Base-by-base conservation (phyloP, 1,139 yeast genomes). In the Zygosaccharomyces sapae region DNA sequence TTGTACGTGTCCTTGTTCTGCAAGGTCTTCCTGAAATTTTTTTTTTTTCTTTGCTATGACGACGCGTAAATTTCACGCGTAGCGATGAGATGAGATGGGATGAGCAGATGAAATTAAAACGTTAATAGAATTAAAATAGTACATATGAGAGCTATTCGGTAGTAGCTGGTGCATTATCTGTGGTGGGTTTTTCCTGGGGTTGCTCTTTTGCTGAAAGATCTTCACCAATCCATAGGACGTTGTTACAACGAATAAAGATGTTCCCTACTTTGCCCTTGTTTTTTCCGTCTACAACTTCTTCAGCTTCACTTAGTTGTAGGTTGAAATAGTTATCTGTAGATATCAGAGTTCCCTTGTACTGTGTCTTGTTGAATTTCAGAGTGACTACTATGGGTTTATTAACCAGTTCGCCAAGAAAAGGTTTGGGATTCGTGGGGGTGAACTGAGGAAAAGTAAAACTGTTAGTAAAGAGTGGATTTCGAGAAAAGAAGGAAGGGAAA, bases 301-400 rank as follows among this genome's bases (percentile, higher is more conserved):
- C 77, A 1, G 95, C 83, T 33, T 81, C 77, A 36, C 77, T 81
- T 36, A 92, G 71, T 62, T 88, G 90, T 34, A 92, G 58, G 61
- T 92, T 94, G 94, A 92, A 92, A 69, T 92, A 94, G 58, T 88
- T 87, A 65, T 92, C 99, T 25, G 88, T 85, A 1, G 96, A 82
- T 12, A 81, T 70, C 43, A 92, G 74, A n/a, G 67, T 76, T 0
- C 98, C 98, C 51, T 72, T 76, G 68, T 92, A 92, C 64, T 89
- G 95, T n/a, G 96, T 86, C 55, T 79, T 80, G 62, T 89, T 92
- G 86, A 96, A 94, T 67, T 92, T 92, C 53, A 92, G 76, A 46
- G 92, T 79, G 10, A 92, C 95, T n/a, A 83, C 70, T 12, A 92
- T 89, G 19, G 71, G 72, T 52, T 81, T 76, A 49, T 84, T 83